Percentiles rank a stretch among this genome's conserved stretches.
These are phyloP conservation scores for Vanderwaltozyma verrucispora DNA, from an alignment of 805 yeast species.

Conservation along the genomic window DNA sequence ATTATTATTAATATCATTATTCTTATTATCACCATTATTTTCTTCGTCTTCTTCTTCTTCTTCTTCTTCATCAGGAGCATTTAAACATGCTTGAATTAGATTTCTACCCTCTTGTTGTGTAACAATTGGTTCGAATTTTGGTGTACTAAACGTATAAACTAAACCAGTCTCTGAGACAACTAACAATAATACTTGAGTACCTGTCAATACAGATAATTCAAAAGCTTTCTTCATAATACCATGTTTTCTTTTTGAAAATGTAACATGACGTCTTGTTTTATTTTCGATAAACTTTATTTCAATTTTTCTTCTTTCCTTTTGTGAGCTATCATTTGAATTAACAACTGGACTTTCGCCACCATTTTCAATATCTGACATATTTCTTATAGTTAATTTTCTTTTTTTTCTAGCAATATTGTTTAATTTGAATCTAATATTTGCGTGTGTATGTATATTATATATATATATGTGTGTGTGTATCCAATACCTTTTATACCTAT, in stretches of 20 bases:
- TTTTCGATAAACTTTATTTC: slow-evolving; percentile 97
- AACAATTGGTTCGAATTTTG: slow-evolving; percentile 94
- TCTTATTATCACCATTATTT: slow-evolving; percentile 30
- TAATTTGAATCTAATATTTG: too few relatives aligned
- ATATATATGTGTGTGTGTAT: too few relatives aligned
- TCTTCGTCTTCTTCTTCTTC: slow-evolving; percentile 56
- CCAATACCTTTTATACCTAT: too few relatives aligned
- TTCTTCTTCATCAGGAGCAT: slow-evolving; percentile 85
- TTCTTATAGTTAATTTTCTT: too few relatives aligned
- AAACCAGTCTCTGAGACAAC: slow-evolving; percentile 98
- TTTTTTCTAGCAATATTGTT: too few relatives aligned
- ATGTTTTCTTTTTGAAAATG: slow-evolving; percentile 95
- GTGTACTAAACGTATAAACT: slow-evolving; percentile 98
- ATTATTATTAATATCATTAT: slow-evolving; percentile 31
- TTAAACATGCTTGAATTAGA: slow-evolving; percentile 90
- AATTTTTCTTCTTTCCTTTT: slow-evolving; percentile 71
- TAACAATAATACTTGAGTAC: slow-evolving; percentile 88
- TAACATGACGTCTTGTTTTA: slow-evolving; percentile 94
- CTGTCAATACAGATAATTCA: slow-evolving; percentile 91
- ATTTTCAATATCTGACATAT: neutral
- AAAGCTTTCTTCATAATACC: slow-evolving; percentile 99
- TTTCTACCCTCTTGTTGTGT: slow-evolving; percentile 97
- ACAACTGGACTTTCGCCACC: neutral
- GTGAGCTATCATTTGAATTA: neutral
- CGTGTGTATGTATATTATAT: too few relatives aligned